Base-by-base conservation (phyloP, 148 eudicot genomes). In the Gaultheria prostrata region DNA sequence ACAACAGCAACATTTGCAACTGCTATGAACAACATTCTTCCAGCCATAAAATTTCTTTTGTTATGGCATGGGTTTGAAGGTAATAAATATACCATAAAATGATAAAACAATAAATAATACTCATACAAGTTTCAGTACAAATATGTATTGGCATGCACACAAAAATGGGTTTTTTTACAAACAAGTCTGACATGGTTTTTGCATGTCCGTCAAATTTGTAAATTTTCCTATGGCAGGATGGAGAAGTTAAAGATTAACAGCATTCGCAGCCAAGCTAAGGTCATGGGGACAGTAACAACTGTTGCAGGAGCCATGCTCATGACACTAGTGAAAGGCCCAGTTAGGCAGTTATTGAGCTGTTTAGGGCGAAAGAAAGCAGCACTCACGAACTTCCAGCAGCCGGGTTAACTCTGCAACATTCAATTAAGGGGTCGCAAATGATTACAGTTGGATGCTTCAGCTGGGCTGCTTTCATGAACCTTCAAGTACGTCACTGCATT, bases 261-360 rank as follows among this genome's bases (percentile, higher is more conserved):
- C 87, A 88, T 91, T 35, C 88, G 90, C 11, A 93, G 96, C 87
- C 97, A 95, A 85, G 98, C 97, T 6, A 93, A 95, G 86, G 80
- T 95, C 57, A 54, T 93, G 2, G 98, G 98, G 9, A 95, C 98
- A 3, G 71, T 94, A 21, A 89, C 90, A 49, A 93, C 97, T 9
- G 89, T 95, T 6, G 98, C 88, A 59, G 98, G 98, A 69, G 98
- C 98, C 50, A 95, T 95, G 98, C 83, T 95, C 89, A 95, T 95
- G 98, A 95, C 98, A 12, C 76, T 95, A 18, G 85, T 93, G 1
- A 91, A 86, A 87, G 98, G 98, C 18, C 98, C 98, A 24, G 65
- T n/a, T n/a, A n/a, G n/a, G n/a, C n/a, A n/a, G n/a, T 89, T 48
- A 49, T 95, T 4, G 51, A 77, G 8, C 86, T 91, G 8, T 76